These are phyloP conservation scores for Xylariales sp. DNA, from an alignment of 2,329 filamentous ascomycete species.

Conservation along the genomic window DNA sequence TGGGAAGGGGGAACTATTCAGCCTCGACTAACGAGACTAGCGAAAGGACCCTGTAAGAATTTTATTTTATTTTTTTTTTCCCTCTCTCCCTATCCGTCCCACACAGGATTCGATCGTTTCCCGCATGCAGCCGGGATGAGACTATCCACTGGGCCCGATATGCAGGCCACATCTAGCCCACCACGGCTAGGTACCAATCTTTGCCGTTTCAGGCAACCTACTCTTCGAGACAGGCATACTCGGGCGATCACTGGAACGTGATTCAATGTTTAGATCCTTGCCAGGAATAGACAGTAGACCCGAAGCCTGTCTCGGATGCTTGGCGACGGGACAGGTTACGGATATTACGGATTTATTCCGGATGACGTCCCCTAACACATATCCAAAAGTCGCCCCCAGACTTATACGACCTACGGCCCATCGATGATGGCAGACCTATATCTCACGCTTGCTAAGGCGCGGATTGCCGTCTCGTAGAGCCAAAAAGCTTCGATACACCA, in stretches of 20 bases:
- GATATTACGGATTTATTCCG: slow-evolving; percentile 39
- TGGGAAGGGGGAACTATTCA: slow-evolving; percentile 43
- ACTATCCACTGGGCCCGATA: slow-evolving; percentile 45
- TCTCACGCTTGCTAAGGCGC: not conserved
- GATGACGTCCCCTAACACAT: slow-evolving; percentile 27
- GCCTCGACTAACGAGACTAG: slow-evolving; percentile 43
- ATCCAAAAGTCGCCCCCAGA: slow-evolving; percentile 17
- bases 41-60: slow-evolving; percentile 32
- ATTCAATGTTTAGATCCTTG: slow-evolving; percentile 47
- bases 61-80: slow-evolving; percentile 22
- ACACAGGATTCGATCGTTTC: slow-evolving; percentile 45
- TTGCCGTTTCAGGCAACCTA: slow-evolving; percentile 45
- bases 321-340: slow-evolving; percentile 35
- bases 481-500: slow-evolving; percentile 8
- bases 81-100: slow-evolving; percentile 38
- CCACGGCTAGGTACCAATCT: slow-evolving; percentile 48
- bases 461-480: not conserved
- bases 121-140: slow-evolving; percentile 48
- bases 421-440: slow-evolving; percentile 21
- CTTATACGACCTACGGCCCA: slow-evolving; percentile 12
- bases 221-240: slow-evolving; percentile 47
- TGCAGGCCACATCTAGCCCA: slow-evolving; percentile 49
- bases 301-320: slow-evolving; percentile 27
- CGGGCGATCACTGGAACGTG: slow-evolving; percentile 51
- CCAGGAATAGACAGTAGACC: slow-evolving; percentile 42